Conservation (phyloP, 371 early-diverging fungal genomes). For the Zancudomyces culisetae region DNA sequence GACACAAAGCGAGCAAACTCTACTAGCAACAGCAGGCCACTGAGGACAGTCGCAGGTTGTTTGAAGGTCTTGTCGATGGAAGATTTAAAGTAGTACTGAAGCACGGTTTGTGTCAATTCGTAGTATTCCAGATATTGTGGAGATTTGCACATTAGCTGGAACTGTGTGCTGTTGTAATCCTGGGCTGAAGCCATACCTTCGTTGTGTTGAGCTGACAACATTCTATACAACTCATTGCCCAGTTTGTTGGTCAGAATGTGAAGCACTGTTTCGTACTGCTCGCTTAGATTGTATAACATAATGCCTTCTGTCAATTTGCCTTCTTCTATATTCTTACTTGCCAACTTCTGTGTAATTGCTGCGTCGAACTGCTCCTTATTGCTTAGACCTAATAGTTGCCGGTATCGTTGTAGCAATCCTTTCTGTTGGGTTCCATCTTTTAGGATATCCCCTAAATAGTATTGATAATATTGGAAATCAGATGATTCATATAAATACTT, state of each 20-base stretch:
- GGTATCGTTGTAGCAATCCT: slow-evolving; percentile 42
- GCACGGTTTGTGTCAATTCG: slow-evolving; percentile 6
- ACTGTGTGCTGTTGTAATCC: neutral
- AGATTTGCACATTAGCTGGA: too few relatives aligned
- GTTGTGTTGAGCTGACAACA: neutral
- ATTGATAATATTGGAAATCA: slow-evolving; percentile 35
- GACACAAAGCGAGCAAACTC: slow-evolving; percentile 34
- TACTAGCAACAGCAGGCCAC: slow-evolving; percentile 30
- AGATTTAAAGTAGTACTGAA: slow-evolving; percentile 27
- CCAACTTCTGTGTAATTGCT: slow-evolving; percentile 39
- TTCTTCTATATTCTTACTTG: slow-evolving; percentile 39
- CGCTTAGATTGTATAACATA: slow-evolving; percentile 46
- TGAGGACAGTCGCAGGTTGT: slow-evolving; percentile 25
- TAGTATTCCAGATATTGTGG: neutral
- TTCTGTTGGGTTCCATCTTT: slow-evolving; percentile 26
- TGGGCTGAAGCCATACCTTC: neutral
- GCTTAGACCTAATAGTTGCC: slow-evolving; percentile 33
- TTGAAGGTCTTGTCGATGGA: slow-evolving; percentile 24
- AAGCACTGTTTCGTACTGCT: slow-evolving; percentile 53
- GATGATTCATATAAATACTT: slow-evolving; percentile 19
- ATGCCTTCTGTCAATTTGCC: slow-evolving; percentile 55
- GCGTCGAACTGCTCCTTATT: slow-evolving; percentile 35
- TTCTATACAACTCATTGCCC: slow-evolving; percentile 32
- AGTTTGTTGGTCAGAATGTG: slow-evolving; percentile 53
- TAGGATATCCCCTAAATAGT: slow-evolving; percentile 30